Evolutionary conservation across 371 early-diverging fungal species (phyloP), one percentile per base, ranked within the genome.

Genomic region (Syncephalastrum sp.): DNA sequence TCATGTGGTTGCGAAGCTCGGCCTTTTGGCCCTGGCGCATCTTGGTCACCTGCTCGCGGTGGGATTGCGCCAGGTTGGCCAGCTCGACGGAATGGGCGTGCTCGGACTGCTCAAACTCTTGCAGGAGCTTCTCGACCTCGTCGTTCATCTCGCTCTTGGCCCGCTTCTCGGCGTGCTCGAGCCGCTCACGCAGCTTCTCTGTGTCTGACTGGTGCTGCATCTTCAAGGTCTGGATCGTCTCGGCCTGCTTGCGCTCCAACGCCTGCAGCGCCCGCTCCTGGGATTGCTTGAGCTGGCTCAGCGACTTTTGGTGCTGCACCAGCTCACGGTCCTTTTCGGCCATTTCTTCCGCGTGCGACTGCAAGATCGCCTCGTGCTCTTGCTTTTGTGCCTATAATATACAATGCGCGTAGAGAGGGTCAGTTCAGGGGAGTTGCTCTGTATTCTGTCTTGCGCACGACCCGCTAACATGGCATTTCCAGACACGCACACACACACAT

Each of bases 21-120:
- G 50, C 53, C 44, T 75, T 67, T 33, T 77, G 78, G 2, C 65
- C 66, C 23, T 66, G 60, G 41, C 58, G 60, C 67, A 79, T 73
- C 5, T 54, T 59, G 1, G 74, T 67, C 7, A 75, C 51, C 53
- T 75, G 73, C 14, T 73, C 64, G 17, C 68, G 61, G 50, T 79
- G 71, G 0, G 75, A 72, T 44, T 69, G 59, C 24, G 73, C 66
- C 15, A 79, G 24, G 38, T 53, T 17, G 33, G 74, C 79, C 12
- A 79, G 38, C 50, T 79, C 65, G 3, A 68, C 57, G 1, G 74
- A 64, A 47, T 79, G 79, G 13, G 57, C 65, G 51, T 79, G 75
- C n/a, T 79, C 74, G 0, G 75, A 73, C 46, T 79, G 75, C 42
- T 79, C 79, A 63, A 79, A 79, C 42, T 79, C 79, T 15, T 68